Conservation (phyloP, 148 eudicot genomes). For the Persicaria tinctoria region DNA sequence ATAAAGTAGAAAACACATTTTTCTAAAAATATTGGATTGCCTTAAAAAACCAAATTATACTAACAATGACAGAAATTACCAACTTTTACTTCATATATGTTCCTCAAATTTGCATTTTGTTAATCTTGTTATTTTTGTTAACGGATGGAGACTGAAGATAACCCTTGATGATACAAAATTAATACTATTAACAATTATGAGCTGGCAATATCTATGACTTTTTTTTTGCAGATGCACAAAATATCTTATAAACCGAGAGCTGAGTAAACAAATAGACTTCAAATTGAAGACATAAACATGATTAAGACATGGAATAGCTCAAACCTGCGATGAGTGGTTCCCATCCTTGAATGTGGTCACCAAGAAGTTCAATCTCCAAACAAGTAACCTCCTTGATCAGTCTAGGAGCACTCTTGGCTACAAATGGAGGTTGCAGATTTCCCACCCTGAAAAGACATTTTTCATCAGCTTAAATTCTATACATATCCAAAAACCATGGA, state of each 20-base stretch:
- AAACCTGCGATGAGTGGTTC: conserved; percentile 48
- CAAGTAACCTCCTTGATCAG: conserved; percentile 3
- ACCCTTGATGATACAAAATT: not conserved
- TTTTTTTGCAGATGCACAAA: not conserved
- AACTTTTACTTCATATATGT: not conserved
- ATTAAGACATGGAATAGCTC: not conserved
- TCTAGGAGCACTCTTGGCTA: not conserved
- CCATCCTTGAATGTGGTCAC: conserved; percentile 28
- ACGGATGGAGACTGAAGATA: not conserved
- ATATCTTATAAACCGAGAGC: not conserved
- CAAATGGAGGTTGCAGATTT: not conserved
- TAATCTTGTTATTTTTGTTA: not conserved
- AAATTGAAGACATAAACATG: not conserved
- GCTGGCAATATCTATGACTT: not conserved
- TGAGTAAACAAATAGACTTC: not conserved
- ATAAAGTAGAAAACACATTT: not conserved
- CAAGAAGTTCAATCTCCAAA: conserved; percentile 10
- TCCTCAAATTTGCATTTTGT: not conserved
- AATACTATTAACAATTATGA: not conserved
- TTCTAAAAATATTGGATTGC: not conserved
- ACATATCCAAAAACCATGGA: not conserved
- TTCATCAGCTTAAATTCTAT: not conserved
- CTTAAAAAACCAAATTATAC: not conserved
- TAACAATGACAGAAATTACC: not conserved
- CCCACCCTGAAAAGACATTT: not conserved